Evolutionary conservation across 176 grass and related monocot genomes (phyloP).

Genomic region (Elaeis guineensis): DNA sequence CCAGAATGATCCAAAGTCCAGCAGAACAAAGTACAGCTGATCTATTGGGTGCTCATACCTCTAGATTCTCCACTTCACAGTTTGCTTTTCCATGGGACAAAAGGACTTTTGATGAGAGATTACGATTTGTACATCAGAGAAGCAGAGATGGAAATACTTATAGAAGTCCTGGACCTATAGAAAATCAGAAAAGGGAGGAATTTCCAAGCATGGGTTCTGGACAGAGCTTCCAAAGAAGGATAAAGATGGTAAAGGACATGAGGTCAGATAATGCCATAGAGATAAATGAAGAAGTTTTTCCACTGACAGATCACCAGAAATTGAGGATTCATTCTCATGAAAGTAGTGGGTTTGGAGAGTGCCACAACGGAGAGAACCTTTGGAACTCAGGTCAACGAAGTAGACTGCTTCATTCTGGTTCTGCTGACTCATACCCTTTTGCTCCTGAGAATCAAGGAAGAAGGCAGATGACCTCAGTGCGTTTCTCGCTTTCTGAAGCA

Average conservation of each 20-base stretch:
- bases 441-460: neutral
- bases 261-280: neutral
- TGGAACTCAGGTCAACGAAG: neutral
- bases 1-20: neutral
- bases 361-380: neutral
- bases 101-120: neutral
- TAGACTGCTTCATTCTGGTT: conserved; percentile 1
- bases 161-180: neutral
- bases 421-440: neutral
- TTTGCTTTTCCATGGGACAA: neutral
- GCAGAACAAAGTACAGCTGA: conserved; percentile 5
- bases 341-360: conserved; percentile 1
- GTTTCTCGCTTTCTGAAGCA: neutral
- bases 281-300: neutral
- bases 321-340: conserved; percentile 7
- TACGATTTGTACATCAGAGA: neutral
- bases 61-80: neutral
- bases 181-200: conserved; percentile 1
- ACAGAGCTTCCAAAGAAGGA: neutral
- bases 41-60: neutral
- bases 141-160: conserved; percentile 9
- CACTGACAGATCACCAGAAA: neutral
- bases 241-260: neutral
- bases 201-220: neutral
- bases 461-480: neutral